Evolutionary conservation across 2,329 filamentous ascomycete genomes (phyloP), one percentile per base, ranked within the genome.

Genomic region (Penicillium sp.): DNA sequence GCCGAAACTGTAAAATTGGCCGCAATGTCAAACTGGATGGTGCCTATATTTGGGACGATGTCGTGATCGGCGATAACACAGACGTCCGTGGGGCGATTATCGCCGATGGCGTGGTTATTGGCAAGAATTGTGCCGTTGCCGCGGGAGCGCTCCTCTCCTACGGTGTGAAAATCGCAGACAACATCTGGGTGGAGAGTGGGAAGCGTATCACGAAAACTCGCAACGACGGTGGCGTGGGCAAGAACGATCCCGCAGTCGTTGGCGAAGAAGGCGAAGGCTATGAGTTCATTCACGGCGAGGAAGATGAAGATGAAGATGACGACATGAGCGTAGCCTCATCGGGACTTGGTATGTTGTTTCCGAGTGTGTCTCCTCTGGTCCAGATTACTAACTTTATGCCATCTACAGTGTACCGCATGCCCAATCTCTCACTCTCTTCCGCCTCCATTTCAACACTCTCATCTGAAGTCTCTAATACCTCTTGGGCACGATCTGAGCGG

Each of bases 41-140:
- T 65, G 89, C 90, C 23, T 93, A 91, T 67, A 85, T 99, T 62
- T 97, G 93, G 93, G 91, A 97, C 66, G 85, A 92, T 66, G 86
- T 86, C 0, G 83, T 83, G 6, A 85, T 99, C 64, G 89, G 86
- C 1, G 91, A 97, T 69, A 87, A 87, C 21, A 82, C 88, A 17
- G 83, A 83, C 25, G 79, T 99, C 48, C 81, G 83, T 9, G 83
- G 86, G 63, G 88, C 91, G 1, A 86, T 99, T 42, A 79, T 99
- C 53, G 94, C 90, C 5, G 86, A 88, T 66, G 84, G 86, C 47
- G 89, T 83, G 19, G 78, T 82, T 1, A 77, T 99, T 55, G 92
- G 92, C 23, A 87, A 86, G 66, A 83, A 84, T 53, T 89, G 88
- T 68, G 83, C 75, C 7, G 78, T 97, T 59, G 83, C 87, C 35